These are phyloP conservation scores for Vigna nakashimae DNA, from an alignment of 306 rosid species.

Conservation along the genomic window DNA sequence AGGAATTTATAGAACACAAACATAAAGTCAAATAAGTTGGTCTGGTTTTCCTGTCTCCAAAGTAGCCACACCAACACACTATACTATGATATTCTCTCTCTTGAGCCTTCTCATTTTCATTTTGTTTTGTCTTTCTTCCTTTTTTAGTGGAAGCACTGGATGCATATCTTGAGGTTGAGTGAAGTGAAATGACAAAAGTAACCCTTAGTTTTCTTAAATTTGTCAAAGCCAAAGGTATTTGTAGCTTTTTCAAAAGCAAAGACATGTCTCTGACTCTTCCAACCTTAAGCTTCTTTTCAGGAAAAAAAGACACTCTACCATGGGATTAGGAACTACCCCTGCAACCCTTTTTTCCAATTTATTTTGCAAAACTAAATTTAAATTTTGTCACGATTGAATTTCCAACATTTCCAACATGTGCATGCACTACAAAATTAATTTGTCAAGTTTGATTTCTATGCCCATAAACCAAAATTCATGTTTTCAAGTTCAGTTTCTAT, in stretches of 20 bases:
- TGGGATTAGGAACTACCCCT: slow-evolving; percentile 22
- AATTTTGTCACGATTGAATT: neutral
- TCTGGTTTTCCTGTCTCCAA: slow-evolving; percentile 66
- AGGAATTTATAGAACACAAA: slow-evolving; percentile 53
- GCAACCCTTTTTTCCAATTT: neutral
- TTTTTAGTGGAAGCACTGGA: neutral
- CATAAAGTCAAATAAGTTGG: slow-evolving; percentile 50
- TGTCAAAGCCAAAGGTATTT: slow-evolving; percentile 42
- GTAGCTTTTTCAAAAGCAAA: slow-evolving; percentile 53
- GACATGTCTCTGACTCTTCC: slow-evolving; percentile 34
- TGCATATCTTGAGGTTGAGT: slow-evolving; percentile 31
- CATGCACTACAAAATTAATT: neutral
- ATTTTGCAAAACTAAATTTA: neutral
- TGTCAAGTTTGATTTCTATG: no score
- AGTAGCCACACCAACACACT: slow-evolving; percentile 42
- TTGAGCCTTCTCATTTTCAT: neutral
- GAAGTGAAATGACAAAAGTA: slow-evolving; percentile 49
- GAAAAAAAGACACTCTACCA: slow-evolving; percentile 28
- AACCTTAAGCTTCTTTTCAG: slow-evolving; percentile 54
- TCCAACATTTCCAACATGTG: neutral
- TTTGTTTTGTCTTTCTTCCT: neutral
- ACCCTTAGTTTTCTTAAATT: slow-evolving; percentile 48
- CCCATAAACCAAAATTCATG: neutral
- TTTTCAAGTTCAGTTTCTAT: neutral
- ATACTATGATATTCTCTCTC: slow-evolving; percentile 4